Evolutionary conservation across 805 yeast genomes (phyloP).

Genomic region (Kodamaea nitidulidarum): DNA sequence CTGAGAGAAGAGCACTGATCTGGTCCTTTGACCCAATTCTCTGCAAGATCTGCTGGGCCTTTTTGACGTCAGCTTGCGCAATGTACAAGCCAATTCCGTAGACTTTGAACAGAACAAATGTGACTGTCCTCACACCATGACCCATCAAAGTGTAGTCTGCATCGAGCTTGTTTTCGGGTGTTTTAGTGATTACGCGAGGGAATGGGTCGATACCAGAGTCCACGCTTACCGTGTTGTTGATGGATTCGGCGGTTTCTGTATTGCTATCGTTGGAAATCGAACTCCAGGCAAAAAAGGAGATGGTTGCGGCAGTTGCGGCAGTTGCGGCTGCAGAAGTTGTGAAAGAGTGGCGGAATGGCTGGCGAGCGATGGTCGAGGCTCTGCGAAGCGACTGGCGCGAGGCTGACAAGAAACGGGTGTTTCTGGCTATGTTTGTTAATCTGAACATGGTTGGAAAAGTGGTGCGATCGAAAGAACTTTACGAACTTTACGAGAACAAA

Average conservation of each 20-base stretch:
- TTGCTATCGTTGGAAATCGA: not conserved
- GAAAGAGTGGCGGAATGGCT: no score
- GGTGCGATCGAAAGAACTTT: no score
- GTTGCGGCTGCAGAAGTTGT: slow-evolving; percentile 3
- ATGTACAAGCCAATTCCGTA: slow-evolving; percentile 84
- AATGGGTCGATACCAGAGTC: slow-evolving; percentile 51
- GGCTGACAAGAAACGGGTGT: no score
- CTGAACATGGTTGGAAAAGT: slow-evolving; percentile 5
- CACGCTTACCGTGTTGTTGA: slow-evolving; percentile 33
- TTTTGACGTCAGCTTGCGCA: slow-evolving; percentile 52
- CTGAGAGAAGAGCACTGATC: slow-evolving; percentile 33
- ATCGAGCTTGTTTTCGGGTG: slow-evolving; percentile 16
- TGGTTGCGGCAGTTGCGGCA: not conserved
- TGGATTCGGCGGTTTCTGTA: slow-evolving; percentile 1
- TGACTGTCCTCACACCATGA: slow-evolving; percentile 76
- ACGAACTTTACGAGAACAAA: no score
- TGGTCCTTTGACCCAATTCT: not conserved
- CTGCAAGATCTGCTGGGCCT: slow-evolving; percentile 11
- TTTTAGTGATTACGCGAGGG: slow-evolving; percentile 21
- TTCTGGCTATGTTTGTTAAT: no score
- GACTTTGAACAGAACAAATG: slow-evolving; percentile 77
- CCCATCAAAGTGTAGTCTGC: slow-evolving; percentile 60
- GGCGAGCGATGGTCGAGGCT: slow-evolving; percentile 10
- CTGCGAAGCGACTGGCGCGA: not conserved
- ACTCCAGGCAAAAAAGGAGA: not conserved